phyloP scores from a whole-genome alignment of 176 grass and related monocot genomes.

The Eragrostis nindensis region DNA sequence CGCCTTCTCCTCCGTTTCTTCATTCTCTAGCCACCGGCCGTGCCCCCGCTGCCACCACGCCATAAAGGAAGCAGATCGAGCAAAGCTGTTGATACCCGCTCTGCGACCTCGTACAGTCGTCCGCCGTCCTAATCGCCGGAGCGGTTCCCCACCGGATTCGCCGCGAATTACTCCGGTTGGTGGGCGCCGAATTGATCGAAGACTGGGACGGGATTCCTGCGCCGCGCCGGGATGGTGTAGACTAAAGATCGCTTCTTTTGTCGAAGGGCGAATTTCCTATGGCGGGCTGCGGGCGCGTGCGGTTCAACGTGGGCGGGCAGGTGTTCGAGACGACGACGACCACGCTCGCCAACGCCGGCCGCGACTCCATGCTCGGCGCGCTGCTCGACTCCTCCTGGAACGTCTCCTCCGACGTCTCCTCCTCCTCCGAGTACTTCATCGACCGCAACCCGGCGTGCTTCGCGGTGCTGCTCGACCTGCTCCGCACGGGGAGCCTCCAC shows the following conservation, averaged over 20 bases:
- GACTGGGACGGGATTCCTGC: neutral
- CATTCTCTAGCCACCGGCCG: neutral
- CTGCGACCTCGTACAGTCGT: neutral
- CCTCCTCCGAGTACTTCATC: constrained; percentile 69
- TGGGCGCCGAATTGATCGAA: neutral
- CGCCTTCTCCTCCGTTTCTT: neutral
- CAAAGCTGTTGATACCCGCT: neutral
- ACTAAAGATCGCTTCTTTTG: neutral
- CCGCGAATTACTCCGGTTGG: constrained; percentile 1
- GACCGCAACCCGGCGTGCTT: constrained; percentile 96
- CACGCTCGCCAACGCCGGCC: constrained; percentile 90
- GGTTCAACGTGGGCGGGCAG: constrained; percentile 96
- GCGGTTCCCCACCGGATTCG: too few species aligned
- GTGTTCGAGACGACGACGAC: constrained; percentile 92
- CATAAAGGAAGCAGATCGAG: constrained; percentile 25
- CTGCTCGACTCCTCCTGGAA: constrained; percentile 96
- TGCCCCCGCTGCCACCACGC: constrained; percentile 12
- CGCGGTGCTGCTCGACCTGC: constrained; percentile 80
- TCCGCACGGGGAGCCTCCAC: constrained; percentile 86
- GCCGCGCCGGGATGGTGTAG: neutral
- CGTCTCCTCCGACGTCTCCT: neutral
- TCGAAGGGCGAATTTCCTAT: neutral
- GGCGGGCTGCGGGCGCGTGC: constrained; percentile 58
- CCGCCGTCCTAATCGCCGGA: neutral
- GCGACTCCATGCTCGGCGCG: constrained; percentile 91